Percentiles rank a stretch among this genome's conserved stretches.
Evolutionary conservation across 768 basidiomycete species (phyloP).

Genomic region (Pisolithus microcarpus): DNA sequence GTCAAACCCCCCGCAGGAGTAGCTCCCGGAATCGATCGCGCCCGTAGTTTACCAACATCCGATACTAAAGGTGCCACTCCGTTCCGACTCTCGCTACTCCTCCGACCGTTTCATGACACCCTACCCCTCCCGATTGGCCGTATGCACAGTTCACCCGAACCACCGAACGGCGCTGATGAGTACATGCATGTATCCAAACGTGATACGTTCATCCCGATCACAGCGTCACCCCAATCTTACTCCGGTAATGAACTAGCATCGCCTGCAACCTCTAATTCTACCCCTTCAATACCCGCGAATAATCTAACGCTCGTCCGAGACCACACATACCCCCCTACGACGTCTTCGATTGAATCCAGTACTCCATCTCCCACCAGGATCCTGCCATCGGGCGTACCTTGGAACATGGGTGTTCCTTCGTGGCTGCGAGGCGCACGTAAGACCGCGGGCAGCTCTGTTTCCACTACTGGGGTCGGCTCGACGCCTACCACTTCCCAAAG

Average conservation of each 20-base stretch:
- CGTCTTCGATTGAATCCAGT: conserved; percentile 42
- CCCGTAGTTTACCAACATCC: conserved; percentile 31
- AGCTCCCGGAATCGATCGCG: conserved; percentile 32
- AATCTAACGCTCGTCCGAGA: conserved; percentile 27
- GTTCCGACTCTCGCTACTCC: conserved; percentile 58
- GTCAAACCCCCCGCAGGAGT: conserved; percentile 27
- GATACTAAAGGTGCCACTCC: conserved; percentile 33
- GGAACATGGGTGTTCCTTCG: conserved; percentile 64
- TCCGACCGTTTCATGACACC: conserved; percentile 62
- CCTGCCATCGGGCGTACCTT: conserved; percentile 30
- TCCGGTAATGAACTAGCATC: conserved; percentile 3
- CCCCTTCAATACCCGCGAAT: conserved; percentile 16
- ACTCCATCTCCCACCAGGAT: conserved; percentile 37
- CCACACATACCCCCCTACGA: conserved; percentile 80
- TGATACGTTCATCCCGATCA: conserved; percentile 54
- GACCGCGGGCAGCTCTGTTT: conserved; percentile 28
- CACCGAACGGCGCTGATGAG: conserved; percentile 43
- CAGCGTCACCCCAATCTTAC: conserved; percentile 30
- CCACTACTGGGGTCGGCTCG: conserved; percentile 19
- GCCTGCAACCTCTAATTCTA: conserved; percentile 3
- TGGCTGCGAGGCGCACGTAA: conserved; percentile 55
- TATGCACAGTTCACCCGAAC: conserved; percentile 25
- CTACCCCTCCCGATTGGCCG: conserved; percentile 33
- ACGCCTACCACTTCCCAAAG: conserved; percentile 17
- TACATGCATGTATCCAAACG: conserved; percentile 66